Evolutionary conservation across 2,329 filamentous ascomycete genomes (phyloP), one percentile per base, ranked within the genome.

Genomic region (Fusarium goolgardi): DNA sequence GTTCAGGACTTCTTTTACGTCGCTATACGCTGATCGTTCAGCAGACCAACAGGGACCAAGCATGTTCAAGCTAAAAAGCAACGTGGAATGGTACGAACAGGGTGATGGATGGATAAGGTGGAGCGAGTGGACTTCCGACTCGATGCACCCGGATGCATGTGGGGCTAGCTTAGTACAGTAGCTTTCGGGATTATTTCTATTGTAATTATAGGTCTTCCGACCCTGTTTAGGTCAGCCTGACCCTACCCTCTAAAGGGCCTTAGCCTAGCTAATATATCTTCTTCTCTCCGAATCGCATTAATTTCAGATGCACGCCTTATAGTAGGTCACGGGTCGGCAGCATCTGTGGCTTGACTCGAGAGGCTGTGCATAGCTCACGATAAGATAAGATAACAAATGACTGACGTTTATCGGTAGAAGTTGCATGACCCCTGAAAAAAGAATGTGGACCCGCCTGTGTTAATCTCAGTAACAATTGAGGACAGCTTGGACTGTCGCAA

Each of bases 401-500:
- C 23, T 68, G 63, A 67, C 44, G 49, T 45, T 41, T 61, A 61
- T 46, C 56, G 20, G 32, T 25, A 16, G 34, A 32, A 32, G n/a
- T 31, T 39, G 51, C 35, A 46, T 49, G 37, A 47, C 70, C 71
- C 71, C 71, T 73, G 70, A 60, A 47, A 63, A 64, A 69, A 59
- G 55, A 34, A 32, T 40, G 37, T 53, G 52, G 71, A 56, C 51
- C 71, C 67, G 39, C 61, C 51, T 20, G 43, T 55, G 54, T 39
- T 58, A 71, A 69, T 64, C 63, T 71, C 67, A 65, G 49, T 44
- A 46, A 59, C 32, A 54, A 46, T 57, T 52, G 46, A 73, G 71
- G 65, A 72, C 71, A 73, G 71, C 47, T 69, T 71, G 60, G 67
- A 72, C 62, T 71, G 69, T 72, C 67, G 55, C 67, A 70, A 58